A percentile compares a stretch with the other conserved stretches of the same genome.
phyloP scores from a whole-genome alignment of 257 asterid species.

The Nicotiana benthamiana region DNA sequence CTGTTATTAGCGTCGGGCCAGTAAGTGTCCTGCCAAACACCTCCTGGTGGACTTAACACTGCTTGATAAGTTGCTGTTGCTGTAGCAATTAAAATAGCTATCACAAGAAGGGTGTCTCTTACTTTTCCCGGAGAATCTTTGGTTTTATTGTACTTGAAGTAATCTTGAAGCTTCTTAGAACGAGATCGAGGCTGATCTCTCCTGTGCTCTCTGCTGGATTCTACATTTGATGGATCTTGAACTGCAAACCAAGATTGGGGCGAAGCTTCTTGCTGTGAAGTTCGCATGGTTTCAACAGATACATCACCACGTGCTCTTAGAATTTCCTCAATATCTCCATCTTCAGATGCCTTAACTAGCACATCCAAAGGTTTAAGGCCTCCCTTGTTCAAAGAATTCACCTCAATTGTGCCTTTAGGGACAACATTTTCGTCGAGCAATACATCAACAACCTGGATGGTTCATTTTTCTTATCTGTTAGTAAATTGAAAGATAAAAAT shows the following conservation, averaged over 20 bases:
- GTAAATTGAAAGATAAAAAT: background rate
- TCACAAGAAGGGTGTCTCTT: slow-evolving; percentile 34
- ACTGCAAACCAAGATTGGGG: background rate
- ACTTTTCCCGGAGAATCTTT: slow-evolving; percentile 36
- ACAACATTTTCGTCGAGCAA: slow-evolving; percentile 22
- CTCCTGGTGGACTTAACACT: slow-evolving; percentile 52
- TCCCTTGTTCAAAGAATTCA: slow-evolving; percentile 36
- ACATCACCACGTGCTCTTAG: slow-evolving; percentile 9
- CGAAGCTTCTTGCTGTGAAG: background rate
- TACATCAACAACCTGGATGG: slow-evolving; percentile 29
- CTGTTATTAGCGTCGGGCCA: background rate
- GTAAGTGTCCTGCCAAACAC: slow-evolving; percentile 45
- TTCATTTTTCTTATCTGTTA: background rate
- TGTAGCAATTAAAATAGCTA: slow-evolving; percentile 36
- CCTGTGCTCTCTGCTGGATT: background rate
- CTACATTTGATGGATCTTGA: background rate
- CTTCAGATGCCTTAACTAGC: slow-evolving; percentile 7
- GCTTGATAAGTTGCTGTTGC: slow-evolving; percentile 47
- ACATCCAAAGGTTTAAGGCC: slow-evolving; percentile 38
- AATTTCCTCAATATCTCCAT: slow-evolving; percentile 14
- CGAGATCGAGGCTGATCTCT: background rate
- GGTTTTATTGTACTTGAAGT: slow-evolving; percentile 20
- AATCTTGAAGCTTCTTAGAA: slow-evolving; percentile 7
- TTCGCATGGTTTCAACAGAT: background rate
- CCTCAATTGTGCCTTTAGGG: slow-evolving; percentile 18